These are phyloP conservation scores for Paramecium tetraurelia DNA, from an alignment of 73 alveolate species.

Conservation along the genomic window DNA sequence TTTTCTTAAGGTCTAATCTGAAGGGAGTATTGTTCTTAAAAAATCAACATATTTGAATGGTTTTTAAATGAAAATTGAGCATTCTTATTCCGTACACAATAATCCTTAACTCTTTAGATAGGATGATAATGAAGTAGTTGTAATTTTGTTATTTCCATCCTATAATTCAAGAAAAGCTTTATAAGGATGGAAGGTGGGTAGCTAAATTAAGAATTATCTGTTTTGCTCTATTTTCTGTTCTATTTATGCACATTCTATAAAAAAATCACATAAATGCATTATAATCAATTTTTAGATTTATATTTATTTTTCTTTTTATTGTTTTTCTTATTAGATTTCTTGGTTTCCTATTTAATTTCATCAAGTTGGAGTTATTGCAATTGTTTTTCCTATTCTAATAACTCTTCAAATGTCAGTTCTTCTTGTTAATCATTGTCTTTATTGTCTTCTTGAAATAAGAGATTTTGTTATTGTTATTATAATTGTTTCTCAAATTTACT, in stretches of 20 bases:
- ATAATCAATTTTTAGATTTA: background rate
- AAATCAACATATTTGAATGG: background rate
- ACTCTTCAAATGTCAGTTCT: conserved; percentile 30
- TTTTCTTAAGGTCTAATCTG: background rate
- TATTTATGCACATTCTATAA: conserved; percentile 25
- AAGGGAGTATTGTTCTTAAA: conserved; percentile 16
- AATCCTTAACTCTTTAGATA: background rate
- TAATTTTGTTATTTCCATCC: background rate
- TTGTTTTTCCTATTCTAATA: conserved; percentile 31
- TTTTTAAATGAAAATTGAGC: background rate
- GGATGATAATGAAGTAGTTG: background rate
- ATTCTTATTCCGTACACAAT: background rate
- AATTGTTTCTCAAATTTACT: background rate
- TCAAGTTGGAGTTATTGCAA: background rate
- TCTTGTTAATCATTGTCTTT: background rate
- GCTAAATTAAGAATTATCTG: background rate
- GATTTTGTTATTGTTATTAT: background rate
- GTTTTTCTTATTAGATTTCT: background rate
- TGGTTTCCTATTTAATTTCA: background rate
- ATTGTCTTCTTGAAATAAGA: background rate
- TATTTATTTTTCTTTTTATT: background rate
- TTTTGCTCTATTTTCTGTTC: background rate
- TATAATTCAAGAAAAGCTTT: background rate
- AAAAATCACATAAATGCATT: conserved; percentile 42
- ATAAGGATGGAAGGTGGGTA: conserved; percentile 12